These are phyloP conservation scores for Fusarium praegraminearum DNA, from an alignment of 2,329 filamentous ascomycete genomes.

Conservation along the genomic window DNA sequence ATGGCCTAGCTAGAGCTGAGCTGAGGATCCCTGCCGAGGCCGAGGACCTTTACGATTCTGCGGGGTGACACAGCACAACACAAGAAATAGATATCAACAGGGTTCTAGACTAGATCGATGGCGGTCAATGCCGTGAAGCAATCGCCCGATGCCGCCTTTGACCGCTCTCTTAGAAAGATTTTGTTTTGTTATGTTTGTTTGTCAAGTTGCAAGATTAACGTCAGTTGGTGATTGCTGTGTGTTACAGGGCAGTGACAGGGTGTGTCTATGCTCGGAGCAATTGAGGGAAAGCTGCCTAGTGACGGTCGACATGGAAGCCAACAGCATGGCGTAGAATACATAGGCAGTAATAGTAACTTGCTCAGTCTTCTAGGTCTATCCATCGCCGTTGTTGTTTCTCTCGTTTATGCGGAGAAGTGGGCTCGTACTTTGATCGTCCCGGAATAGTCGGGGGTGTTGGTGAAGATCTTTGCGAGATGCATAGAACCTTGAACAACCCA, in stretches of 20 bases:
- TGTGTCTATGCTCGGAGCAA: slow-evolving; percentile 7
- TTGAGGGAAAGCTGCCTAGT: slow-evolving; percentile 11
- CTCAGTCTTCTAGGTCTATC: slow-evolving; percentile 2
- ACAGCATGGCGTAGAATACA: neutral
- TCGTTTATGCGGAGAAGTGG: slow-evolving; percentile 43
- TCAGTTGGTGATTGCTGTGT: neutral
- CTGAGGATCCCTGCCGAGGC: slow-evolving; percentile 36
- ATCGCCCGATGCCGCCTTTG: slow-evolving; percentile 30
- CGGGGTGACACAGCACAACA: slow-evolving; percentile 19
- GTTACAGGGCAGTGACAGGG: neutral
- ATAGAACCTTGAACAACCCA: neutral
- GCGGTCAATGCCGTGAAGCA: slow-evolving; percentile 42
- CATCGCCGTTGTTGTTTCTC: slow-evolving; percentile 20
- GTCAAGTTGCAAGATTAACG: slow-evolving; percentile 1
- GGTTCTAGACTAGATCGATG: slow-evolving; percentile 11
- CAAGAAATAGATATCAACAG: neutral
- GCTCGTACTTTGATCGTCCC: slow-evolving; percentile 1
- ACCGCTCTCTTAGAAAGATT: slow-evolving; percentile 33
- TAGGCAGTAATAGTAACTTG: neutral
- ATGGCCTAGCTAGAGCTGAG: slow-evolving; percentile 12
- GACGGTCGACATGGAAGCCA: slow-evolving; percentile 3
- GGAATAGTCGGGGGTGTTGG: neutral
- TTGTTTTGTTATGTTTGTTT: slow-evolving; percentile 2
- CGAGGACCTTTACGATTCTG: slow-evolving; percentile 8
- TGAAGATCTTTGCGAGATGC: neutral